phyloP scores from a whole-genome alignment of 1,139 yeast species.

The Yamadazyma buinensis region DNA sequence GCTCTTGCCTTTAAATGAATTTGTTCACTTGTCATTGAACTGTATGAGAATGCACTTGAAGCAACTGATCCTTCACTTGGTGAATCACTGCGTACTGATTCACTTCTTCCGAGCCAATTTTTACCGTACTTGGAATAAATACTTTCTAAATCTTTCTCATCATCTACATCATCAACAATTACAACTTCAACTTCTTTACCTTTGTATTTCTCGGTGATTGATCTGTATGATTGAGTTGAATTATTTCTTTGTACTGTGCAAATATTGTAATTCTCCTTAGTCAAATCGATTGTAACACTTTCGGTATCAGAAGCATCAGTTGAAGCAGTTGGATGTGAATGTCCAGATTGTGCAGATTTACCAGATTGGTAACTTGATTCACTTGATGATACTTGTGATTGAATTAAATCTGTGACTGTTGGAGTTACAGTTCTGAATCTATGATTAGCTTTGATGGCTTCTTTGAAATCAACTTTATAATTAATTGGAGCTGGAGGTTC shows the following conservation, averaged over 20 bases:
- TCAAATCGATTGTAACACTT: conserved; percentile 42
- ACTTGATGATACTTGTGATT: conserved; percentile 3
- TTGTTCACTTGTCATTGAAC: conserved; percentile 15
- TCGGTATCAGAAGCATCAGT: conserved; percentile 29
- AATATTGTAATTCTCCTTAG: conserved; percentile 37
- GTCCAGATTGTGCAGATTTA: conserved; percentile 19
- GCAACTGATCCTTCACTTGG: conserved; percentile 12
- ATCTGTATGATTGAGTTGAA: conserved; percentile 33
- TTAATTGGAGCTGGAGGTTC: conserved; percentile 38
- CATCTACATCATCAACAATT: conserved; percentile 40
- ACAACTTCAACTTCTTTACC: conserved; percentile 48
- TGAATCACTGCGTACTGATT: conserved; percentile 15
- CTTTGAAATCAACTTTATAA: conserved; percentile 43
- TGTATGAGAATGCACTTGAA: conserved; percentile 15
- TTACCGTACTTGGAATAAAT: conserved; percentile 43
- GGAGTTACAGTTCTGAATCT: conserved; percentile 10
- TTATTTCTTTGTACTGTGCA: conserved; percentile 34
- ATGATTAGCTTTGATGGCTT: conserved; percentile 17
- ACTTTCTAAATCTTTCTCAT: conserved; percentile 29
- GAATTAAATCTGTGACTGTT: conserved; percentile 11
- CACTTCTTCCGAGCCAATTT: conserved; percentile 25
- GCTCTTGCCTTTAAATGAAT: conserved; percentile 12
- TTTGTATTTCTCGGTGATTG: conserved; percentile 37
- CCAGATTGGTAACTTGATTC: conserved; percentile 29
- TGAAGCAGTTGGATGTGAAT: conserved; percentile 6